Conservation (phyloP, 2,329 filamentous ascomycete genomes). For the Sclerotinia glacialis region DNA sequence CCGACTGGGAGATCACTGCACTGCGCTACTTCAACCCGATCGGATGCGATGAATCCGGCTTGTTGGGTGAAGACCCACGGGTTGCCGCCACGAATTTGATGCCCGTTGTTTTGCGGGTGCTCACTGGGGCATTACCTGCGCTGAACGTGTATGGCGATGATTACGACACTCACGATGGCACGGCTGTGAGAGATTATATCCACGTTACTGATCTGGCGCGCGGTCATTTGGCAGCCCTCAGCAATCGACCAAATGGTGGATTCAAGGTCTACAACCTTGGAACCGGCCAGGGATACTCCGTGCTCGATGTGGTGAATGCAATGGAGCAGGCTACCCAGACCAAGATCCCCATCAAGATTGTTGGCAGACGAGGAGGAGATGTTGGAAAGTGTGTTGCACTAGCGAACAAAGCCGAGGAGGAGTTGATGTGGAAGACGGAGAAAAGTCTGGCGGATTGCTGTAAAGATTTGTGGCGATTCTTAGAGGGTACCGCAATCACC, state of each 20-base stretch:
- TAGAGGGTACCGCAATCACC: conserved; percentile 24
- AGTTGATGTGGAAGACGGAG: conserved; percentile 46
- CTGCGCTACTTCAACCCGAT: conserved; percentile 68
- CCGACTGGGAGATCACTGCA: conserved; percentile 60
- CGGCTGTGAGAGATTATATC: conserved; percentile 65
- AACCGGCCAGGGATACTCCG: conserved; percentile 47
- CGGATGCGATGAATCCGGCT: conserved; percentile 61
- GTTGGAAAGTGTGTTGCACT: conserved; percentile 47
- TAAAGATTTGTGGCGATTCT: conserved; percentile 31
- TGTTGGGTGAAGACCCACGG: conserved; percentile 62
- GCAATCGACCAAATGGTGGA: conserved; percentile 36
- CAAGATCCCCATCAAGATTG: conserved; percentile 42
- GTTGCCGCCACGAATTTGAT: conserved; percentile 62
- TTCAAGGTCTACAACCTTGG: conserved; percentile 49
- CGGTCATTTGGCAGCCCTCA: conserved; percentile 59
- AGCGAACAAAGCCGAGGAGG: conserved; percentile 42
- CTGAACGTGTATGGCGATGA: conserved; percentile 63
- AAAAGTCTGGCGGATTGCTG: conserved; percentile 32
- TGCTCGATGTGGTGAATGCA: conserved; percentile 45
- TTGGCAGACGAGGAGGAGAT: conserved; percentile 45
- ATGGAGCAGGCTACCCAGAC: conserved; percentile 42
- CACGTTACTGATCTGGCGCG: conserved; percentile 64
- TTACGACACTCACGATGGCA: conserved; percentile 64
- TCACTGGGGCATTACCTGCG: conserved; percentile 52
- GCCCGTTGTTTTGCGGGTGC: conserved; percentile 60